Conservation (phyloP, 768 basidiomycete genomes). For the Termitomyces sp. region DNA sequence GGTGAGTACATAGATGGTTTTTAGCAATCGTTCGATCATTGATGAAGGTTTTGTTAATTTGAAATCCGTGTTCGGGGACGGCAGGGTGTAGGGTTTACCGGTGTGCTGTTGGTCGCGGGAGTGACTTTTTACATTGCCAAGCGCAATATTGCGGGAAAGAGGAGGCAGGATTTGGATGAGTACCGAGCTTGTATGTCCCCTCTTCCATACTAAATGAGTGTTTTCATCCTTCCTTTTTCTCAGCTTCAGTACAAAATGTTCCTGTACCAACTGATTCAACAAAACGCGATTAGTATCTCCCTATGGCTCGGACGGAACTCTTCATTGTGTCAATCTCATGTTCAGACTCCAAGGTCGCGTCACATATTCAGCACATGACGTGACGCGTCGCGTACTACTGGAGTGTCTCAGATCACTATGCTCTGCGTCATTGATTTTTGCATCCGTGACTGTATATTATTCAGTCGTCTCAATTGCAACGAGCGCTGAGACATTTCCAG, state of each 20-base stretch:
- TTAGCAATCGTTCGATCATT: not conserved
- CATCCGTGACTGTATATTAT: not conserved
- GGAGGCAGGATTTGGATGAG: constrained; percentile 33
- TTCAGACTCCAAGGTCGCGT: not conserved
- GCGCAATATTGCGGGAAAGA: constrained; percentile 28
- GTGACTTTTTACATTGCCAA: constrained; percentile 33
- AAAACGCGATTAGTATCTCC: not conserved
- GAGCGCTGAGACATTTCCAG: constrained; percentile 1
- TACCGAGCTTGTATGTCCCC: constrained; percentile 27
- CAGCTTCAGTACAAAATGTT: not conserved
- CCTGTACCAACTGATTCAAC: not conserved
- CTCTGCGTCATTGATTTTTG: constrained; percentile 8
- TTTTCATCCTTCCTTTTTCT: not conserved
- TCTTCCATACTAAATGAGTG: not conserved
- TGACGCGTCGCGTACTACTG: constrained; percentile 7
- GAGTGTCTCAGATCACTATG: not conserved
- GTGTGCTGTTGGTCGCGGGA: constrained; percentile 30
- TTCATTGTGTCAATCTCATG: not conserved
- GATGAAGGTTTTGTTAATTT: not conserved
- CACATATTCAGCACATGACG: constrained; percentile 8
- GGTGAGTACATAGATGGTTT: constrained; percentile 9
- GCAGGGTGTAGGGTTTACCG: constrained; percentile 30
- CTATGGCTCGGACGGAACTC: too few species aligned
- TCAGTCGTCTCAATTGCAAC: not conserved
- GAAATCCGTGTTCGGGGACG: not conserved